Percentiles rank a stretch among this genome's conserved stretches.
These are phyloP conservation scores for Dothideomycetes sp. DNA, from an alignment of 2,329 filamentous ascomycete genomes.

Conservation along the genomic window DNA sequence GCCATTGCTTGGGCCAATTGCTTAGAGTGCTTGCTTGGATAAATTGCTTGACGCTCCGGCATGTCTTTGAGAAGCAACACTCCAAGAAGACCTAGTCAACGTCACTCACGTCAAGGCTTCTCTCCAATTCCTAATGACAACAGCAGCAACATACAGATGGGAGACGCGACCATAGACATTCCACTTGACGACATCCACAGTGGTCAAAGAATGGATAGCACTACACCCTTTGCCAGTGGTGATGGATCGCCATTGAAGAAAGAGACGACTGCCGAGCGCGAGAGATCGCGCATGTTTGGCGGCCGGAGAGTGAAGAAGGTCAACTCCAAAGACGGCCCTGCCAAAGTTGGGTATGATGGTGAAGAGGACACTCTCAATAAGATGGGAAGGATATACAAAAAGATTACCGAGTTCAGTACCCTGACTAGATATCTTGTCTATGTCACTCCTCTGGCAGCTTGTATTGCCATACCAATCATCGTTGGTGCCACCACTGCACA, in stretches of 20 bases:
- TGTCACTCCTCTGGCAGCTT: conserved; percentile 43
- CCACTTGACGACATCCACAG: conserved; percentile 45
- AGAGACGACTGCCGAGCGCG: conserved; percentile 14
- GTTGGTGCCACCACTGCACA: conserved; percentile 43
- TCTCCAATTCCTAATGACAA: conserved; percentile 14
- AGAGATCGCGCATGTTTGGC: conserved; percentile 27
- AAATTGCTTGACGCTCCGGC: background rate
- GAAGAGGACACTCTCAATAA: conserved; percentile 46
- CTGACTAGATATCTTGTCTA: conserved; percentile 54
- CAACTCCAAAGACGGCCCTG: conserved; percentile 18
- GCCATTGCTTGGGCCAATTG: background rate
- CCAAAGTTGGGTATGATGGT: conserved; percentile 24
- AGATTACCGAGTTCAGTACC: conserved; percentile 51
- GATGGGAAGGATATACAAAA: conserved; percentile 50
- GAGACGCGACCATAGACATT: conserved; percentile 50
- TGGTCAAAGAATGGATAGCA: conserved; percentile 25
- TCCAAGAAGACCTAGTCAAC: conserved; percentile 5
- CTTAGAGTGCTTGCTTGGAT: background rate
- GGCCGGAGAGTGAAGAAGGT: conserved; percentile 22
- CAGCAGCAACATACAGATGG: conserved; percentile 23
- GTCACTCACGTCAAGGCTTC: conserved; percentile 20
- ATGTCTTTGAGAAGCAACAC: conserved; percentile 7
- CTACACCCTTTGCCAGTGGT: conserved; percentile 16
- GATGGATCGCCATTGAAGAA: conserved; percentile 7
- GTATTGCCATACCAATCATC: conserved; percentile 54